Base-by-base conservation (phyloP, 2,329 filamentous ascomycete species). In the Neonectria magnoliae region DNA sequence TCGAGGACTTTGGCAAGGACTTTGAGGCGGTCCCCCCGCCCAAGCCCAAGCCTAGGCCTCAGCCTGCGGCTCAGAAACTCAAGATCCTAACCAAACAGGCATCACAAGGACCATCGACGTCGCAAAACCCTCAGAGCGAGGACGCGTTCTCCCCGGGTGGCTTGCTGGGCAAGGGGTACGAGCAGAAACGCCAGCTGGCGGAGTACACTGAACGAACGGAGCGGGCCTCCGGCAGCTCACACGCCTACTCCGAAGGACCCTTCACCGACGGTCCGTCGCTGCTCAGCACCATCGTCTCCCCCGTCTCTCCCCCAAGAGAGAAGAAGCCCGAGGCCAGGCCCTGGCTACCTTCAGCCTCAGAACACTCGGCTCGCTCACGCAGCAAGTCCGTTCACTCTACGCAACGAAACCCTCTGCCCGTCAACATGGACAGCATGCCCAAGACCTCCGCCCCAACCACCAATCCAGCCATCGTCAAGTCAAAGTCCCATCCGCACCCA, bases 401-500 rank as follows among this genome's bases (percentile, higher is more conserved):
- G 27, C 62, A 57, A 65, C 71, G 36, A 20, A 75, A 75, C 31
- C 66, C 68, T 13, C 70, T 75, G 4, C 38, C 38, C 8, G 9
- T 16, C 38, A 42, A 20, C 8, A 73, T 72, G 13, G 78, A 75
- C 59, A 65, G 65, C 57, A 13, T 29, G 10, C 5, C 27, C 48
- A 51, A 20, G 10, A 4, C 29, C 5, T 11, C 48, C 29, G 6
- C 5, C 48, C n/a, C 38, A 10, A 8, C n/a, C 38, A 20, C 16
- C 38, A 11, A n/a, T 8, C n/a, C 38, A 8, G n/a, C 67, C 36
- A 47, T 31, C 18, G 42, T 22, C 36, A 66, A 68, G 29, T 73
- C 78, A 11, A 76, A 74, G 71, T 83, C 83, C 3, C 88, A 88
- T 66, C 91, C 91, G 2, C 88, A 88, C 66, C 91, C 91, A 1